Evolutionary conservation across 352 stramenopile genomes (phyloP).

Genomic region (Saprolegnia diclina): DNA sequence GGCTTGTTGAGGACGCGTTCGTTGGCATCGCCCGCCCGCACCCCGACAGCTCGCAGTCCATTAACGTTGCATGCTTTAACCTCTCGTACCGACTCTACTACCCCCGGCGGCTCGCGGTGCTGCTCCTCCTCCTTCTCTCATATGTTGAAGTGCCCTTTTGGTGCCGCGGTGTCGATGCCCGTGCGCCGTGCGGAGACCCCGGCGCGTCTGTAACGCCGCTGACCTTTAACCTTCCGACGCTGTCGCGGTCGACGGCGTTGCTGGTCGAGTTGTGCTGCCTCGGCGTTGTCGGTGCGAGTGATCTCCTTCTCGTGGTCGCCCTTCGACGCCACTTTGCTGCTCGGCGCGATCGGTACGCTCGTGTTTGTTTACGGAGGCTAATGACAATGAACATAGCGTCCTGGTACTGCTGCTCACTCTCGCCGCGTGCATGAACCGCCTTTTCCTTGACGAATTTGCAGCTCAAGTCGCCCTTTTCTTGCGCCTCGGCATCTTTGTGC

Average conservation of each 20-base stretch:
- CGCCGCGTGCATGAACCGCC: neutral
- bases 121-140: constrained; percentile 38
- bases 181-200: constrained; percentile 51
- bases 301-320: constrained; percentile 3
- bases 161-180: constrained; percentile 36
- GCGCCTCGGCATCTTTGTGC: constrained; percentile 14
- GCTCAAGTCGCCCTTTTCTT: constrained; percentile 9
- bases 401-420: neutral
- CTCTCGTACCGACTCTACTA: constrained; percentile 45
- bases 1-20: constrained; percentile 25
- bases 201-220: constrained; percentile 72
- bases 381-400: neutral
- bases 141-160: constrained; percentile 58
- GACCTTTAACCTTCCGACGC: constrained; percentile 74
- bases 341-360: constrained; percentile 15
- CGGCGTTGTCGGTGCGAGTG: neutral
- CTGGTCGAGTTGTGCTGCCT: constrained; percentile 11
- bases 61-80: constrained; percentile 4
- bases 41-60: neutral
- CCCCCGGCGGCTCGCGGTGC: constrained; percentile 43
- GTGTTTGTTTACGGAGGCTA: neutral
- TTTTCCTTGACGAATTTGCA: neutral
- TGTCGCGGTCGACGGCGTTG: constrained; percentile 42
- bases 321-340: constrained; percentile 10
- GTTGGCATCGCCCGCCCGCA: constrained; percentile 10